A percentile compares a stretch with the other conserved stretches of the same genome.
Conservation (phyloP, 352 stramenopile genomes). For the Phytophthora ohioensis region DNA sequence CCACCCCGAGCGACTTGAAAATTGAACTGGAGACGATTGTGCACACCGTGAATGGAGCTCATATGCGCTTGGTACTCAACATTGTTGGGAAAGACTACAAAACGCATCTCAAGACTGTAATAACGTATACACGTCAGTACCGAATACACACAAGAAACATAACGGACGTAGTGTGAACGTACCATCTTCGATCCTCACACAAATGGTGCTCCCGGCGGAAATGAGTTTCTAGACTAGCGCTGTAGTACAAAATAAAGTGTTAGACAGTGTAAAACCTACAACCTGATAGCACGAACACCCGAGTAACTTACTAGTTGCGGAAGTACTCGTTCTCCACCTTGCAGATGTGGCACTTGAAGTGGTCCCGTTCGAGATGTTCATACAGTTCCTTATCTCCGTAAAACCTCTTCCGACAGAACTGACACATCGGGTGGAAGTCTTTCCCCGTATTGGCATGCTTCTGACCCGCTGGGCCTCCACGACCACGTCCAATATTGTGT, state of each 20-base stretch:
- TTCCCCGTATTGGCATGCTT: constrained; percentile 70
- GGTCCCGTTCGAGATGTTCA: constrained; percentile 88
- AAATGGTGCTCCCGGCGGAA: constrained; percentile 86
- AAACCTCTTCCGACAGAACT: constrained; percentile 90
- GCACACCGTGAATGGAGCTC: constrained; percentile 74
- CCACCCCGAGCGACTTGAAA: constrained; percentile 74
- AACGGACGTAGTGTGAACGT: constrained; percentile 12
- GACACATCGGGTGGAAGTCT: constrained; percentile 89
- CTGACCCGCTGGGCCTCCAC: constrained; percentile 38
- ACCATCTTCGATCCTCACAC: constrained; percentile 88
- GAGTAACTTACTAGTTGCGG: constrained; percentile 83
- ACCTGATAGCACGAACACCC: neutral
- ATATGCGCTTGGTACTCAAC: constrained; percentile 91
- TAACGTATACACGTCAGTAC: constrained; percentile 12
- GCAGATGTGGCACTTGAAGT: constrained; percentile 93
- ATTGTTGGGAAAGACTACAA: constrained; percentile 88
- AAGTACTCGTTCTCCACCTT: constrained; percentile 90
- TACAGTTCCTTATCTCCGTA: constrained; percentile 90
- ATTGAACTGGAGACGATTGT: constrained; percentile 78
- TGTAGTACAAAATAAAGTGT: constrained; percentile 38
- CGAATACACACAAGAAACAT: neutral
- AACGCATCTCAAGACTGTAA: constrained; percentile 81
- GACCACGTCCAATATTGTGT: constrained; percentile 69
- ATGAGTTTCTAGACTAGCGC: constrained; percentile 83
- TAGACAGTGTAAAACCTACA: neutral